Percentiles rank a stretch among this genome's conserved stretches.
Conservation (phyloP, 331 rosid species). For the Spiraea crenata region DNA sequence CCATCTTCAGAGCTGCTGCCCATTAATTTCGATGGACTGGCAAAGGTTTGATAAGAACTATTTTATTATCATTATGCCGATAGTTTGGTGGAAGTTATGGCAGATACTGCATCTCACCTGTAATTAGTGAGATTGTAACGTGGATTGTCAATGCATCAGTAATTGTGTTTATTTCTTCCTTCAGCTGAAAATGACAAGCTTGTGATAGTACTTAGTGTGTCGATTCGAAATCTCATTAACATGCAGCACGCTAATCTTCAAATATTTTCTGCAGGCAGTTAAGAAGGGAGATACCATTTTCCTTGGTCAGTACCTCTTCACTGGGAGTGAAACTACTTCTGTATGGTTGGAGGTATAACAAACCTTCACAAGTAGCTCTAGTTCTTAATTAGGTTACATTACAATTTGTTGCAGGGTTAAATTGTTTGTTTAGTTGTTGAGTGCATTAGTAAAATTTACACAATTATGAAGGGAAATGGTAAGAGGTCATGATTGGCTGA, state of each 20-base stretch:
- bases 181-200: neutral
- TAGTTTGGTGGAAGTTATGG: neutral
- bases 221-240: too few species aligned
- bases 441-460: neutral
- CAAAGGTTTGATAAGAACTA: slow-evolving; percentile 49
- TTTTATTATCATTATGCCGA: neutral
- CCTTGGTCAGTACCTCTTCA: slow-evolving; percentile 91
- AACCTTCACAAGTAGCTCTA: neutral
- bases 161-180: neutral
- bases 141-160: neutral
- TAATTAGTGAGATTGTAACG: neutral
- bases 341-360: slow-evolving; percentile 91
- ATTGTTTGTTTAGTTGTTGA: slow-evolving; percentile 1
- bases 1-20: slow-evolving; percentile 83
- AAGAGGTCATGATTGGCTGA: slow-evolving; percentile 26
- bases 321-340: slow-evolving; percentile 99
- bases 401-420: neutral
- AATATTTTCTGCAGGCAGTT: slow-evolving; percentile 54
- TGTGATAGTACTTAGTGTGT: too few species aligned
- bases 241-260: slow-evolving; percentile 17
- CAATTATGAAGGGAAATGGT: slow-evolving; percentile 6
- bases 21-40: slow-evolving; percentile 74
- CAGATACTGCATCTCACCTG: neutral
- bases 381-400: neutral
- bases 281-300: slow-evolving; percentile 94